phyloP scores from a whole-genome alignment of 1,284 basidiomycete species.

The Pholiota adiposa region DNA sequence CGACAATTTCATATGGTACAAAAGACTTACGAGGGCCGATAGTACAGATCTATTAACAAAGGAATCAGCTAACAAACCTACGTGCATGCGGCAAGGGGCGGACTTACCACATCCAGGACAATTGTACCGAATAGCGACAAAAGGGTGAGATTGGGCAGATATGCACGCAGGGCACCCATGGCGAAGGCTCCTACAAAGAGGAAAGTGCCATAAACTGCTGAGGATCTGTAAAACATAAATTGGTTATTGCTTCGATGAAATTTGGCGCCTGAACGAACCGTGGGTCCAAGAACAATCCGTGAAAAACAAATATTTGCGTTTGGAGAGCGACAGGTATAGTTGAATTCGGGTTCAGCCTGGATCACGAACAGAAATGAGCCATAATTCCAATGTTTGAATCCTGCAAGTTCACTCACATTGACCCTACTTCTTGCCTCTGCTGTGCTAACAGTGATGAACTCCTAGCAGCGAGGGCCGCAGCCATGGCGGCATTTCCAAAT shows the following conservation, averaged over 20 bases:
- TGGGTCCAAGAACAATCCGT: conserved; percentile 72
- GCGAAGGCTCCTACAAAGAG: conserved; percentile 68
- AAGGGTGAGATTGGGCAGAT: conserved; percentile 62
- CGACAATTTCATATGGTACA: no score
- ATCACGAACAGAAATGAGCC: no score
- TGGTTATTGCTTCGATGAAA: neutral
- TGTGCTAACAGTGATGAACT: conserved; percentile 52
- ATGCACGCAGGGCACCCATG: conserved; percentile 64
- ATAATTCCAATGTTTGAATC: no score
- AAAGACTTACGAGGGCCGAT: conserved; percentile 43
- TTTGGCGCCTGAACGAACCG: conserved; percentile 21
- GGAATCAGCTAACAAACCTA: neutral
- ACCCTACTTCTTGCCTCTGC: conserved; percentile 49
- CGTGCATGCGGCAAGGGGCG: neutral
- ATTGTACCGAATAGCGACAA: conserved; percentile 62
- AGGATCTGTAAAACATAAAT: conserved; percentile 40
- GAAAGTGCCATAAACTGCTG: conserved; percentile 72
- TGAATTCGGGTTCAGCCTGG: conserved; percentile 47
- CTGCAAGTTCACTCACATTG: conserved; percentile 26
- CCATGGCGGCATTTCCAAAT: conserved; percentile 74
- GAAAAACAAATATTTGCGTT: conserved; percentile 57
- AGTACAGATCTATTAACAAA: conserved; percentile 43
- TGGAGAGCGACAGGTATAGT: conserved; percentile 51
- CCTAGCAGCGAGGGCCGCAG: conserved; percentile 61
- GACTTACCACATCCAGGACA: conserved; percentile 56